These are phyloP conservation scores for Colletotrichum scovillei DNA, from an alignment of 2,329 filamentous ascomycete genomes.

Conservation along the genomic window DNA sequence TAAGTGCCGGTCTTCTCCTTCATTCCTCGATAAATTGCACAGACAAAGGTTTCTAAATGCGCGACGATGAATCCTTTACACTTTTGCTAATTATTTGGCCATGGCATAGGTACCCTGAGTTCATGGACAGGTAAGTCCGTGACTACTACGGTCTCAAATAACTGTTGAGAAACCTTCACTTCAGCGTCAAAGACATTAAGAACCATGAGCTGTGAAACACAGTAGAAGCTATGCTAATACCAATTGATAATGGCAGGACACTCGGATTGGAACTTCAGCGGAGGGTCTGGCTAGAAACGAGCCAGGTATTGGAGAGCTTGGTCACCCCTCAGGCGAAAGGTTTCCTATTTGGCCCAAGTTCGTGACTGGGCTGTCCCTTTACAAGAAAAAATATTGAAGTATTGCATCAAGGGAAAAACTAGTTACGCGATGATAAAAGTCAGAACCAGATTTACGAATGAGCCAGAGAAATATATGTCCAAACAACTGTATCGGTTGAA, in stretches of 20 bases:
- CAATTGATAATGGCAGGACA: not conserved
- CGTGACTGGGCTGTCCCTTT: no score
- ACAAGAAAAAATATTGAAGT: not conserved
- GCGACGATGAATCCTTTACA: not conserved
- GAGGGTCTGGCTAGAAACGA: not conserved
- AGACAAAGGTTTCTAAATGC: no score
- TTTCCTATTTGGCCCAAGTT: not conserved
- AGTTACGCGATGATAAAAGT: no score
- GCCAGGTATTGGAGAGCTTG: not conserved
- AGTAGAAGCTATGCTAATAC: not conserved
- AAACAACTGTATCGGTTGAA: no score
- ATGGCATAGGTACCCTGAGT: not conserved
- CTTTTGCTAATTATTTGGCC: not conserved
- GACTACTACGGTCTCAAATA: not conserved
- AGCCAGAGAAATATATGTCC: no score
- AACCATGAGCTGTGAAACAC: no score
- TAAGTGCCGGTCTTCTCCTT: not conserved
- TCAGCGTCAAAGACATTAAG: not conserved
- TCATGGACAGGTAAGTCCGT: constrained; percentile 3
- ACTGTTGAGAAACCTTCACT: not conserved
- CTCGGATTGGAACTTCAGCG: constrained; percentile 1
- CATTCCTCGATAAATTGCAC: not conserved
- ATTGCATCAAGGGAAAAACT: no score
- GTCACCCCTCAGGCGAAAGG: not conserved
- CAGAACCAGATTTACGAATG: no score